Conservation (phyloP, 805 yeast genomes). For the Brettanomyces custersianus region DNA sequence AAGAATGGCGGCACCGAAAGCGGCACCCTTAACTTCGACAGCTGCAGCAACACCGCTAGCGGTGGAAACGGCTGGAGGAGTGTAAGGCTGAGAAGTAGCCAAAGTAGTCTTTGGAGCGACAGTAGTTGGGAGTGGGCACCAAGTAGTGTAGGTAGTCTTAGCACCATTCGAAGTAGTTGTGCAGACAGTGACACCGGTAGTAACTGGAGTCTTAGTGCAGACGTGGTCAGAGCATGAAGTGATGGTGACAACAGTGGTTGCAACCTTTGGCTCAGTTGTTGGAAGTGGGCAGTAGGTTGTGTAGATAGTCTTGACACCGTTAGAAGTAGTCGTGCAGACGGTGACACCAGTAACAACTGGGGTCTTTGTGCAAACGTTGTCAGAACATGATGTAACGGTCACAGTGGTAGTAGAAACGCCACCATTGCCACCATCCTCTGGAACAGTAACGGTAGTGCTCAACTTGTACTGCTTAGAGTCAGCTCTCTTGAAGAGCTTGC, state of each 20-base stretch:
- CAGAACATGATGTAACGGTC: constrained; percentile 1
- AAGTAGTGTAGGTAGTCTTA: constrained; percentile 29
- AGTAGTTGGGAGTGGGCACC: constrained; percentile 6
- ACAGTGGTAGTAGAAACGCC: constrained; percentile 2
- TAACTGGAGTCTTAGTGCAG: constrained; percentile 2
- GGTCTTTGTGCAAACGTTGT: constrained; percentile 1
- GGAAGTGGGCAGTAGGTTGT: constrained; percentile 25
- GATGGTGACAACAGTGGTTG: constrained; percentile 2
- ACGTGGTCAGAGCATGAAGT: constrained; percentile 1
- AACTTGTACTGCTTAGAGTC: background rate
- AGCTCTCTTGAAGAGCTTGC: constrained; percentile 7
- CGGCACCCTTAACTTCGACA: constrained; percentile 1
- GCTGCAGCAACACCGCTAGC: background rate
- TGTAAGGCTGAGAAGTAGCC: too few species aligned
- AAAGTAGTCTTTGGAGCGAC: background rate
- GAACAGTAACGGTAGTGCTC: background rate
- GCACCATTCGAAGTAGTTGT: constrained; percentile 26
- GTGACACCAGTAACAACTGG: constrained; percentile 4
- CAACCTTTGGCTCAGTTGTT: background rate
- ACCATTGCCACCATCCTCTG: background rate
- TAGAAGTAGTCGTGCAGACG: constrained; percentile 19
- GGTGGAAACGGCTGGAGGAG: too few species aligned
- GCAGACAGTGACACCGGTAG: constrained; percentile 4
- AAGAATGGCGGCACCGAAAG: too few species aligned
- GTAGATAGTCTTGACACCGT: constrained; percentile 26